Percentiles rank a stretch among this genome's conserved stretches.
Evolutionary conservation across 2,329 filamentous ascomycete genomes (phyloP).

Genomic region (Aspergillus piperis): DNA sequence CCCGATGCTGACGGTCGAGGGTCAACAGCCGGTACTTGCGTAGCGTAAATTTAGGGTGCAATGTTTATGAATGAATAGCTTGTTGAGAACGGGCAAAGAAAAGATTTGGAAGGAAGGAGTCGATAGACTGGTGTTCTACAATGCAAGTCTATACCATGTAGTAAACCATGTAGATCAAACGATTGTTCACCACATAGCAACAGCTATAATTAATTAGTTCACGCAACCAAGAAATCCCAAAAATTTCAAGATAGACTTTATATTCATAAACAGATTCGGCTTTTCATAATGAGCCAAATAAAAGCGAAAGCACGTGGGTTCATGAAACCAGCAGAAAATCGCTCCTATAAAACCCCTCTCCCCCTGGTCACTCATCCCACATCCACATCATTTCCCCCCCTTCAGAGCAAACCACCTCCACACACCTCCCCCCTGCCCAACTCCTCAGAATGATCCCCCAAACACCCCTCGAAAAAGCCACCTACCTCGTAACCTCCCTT

Average conservation of each 20-base stretch:
- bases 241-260: too few relatives aligned
- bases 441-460: constrained; percentile 14
- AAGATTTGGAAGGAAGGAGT: neutral
- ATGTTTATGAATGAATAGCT: neutral
- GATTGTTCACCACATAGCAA: too few relatives aligned
- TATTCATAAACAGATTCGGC: too few relatives aligned
- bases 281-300: neutral
- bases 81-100: neutral
- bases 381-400: neutral
- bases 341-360: neutral
- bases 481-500: constrained; percentile 25
- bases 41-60: neutral
- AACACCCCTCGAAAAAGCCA: constrained; percentile 19
- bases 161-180: too few relatives aligned
- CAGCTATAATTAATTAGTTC: too few relatives aligned
- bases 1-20: constrained; percentile 42
- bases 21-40: constrained; percentile 9
- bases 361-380: too few relatives aligned
- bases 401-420: neutral
- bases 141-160: too few relatives aligned
- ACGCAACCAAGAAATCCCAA: too few relatives aligned
- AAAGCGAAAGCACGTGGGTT: neutral
- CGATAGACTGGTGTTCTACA: neutral
- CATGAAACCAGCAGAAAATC: neutral
- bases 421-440: neutral